Percentiles rank a stretch among this genome's conserved stretches.
Evolutionary conservation across 2,329 filamentous ascomycete species (phyloP).

Genomic region (Trichoderma sp.): DNA sequence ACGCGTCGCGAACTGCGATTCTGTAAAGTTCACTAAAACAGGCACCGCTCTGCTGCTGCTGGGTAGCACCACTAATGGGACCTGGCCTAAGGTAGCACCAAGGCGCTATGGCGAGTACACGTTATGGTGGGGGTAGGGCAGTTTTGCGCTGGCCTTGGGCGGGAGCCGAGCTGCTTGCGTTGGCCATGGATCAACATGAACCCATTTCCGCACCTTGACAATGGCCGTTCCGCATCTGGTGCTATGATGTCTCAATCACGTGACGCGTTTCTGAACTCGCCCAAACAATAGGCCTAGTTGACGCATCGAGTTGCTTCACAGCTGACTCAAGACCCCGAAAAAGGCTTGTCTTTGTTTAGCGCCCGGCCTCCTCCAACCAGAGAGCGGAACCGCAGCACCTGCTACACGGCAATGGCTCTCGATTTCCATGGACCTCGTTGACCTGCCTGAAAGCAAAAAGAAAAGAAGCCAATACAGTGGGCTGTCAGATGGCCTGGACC

Average conservation of each 20-base stretch:
- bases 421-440: background rate
- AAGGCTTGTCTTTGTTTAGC: conserved; percentile 4
- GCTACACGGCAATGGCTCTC: conserved; percentile 16
- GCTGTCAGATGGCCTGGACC: conserved; percentile 11
- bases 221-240: background rate
- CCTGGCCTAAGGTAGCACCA: conserved; percentile 1
- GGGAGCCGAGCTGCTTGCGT: background rate
- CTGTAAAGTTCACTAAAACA: conserved; percentile 2
- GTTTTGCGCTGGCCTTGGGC: background rate
- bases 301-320: background rate
- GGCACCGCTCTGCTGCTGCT: background rate
- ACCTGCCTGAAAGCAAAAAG: background rate
- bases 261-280: background rate
- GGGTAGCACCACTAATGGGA: conserved; percentile 12
- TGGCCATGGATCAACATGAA: background rate
- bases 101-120: background rate
- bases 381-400: conserved; percentile 14
- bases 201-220: background rate
- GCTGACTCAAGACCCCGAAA: conserved; percentile 6
- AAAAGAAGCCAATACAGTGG: background rate
- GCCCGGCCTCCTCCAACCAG: conserved; percentile 23
- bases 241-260: background rate
- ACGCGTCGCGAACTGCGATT: conserved; percentile 28
- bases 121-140: background rate
- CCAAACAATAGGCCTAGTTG: background rate